Evolutionary conservation across 2,329 filamentous ascomycete species (phyloP).

Genomic region (Aspergillus ustus): DNA sequence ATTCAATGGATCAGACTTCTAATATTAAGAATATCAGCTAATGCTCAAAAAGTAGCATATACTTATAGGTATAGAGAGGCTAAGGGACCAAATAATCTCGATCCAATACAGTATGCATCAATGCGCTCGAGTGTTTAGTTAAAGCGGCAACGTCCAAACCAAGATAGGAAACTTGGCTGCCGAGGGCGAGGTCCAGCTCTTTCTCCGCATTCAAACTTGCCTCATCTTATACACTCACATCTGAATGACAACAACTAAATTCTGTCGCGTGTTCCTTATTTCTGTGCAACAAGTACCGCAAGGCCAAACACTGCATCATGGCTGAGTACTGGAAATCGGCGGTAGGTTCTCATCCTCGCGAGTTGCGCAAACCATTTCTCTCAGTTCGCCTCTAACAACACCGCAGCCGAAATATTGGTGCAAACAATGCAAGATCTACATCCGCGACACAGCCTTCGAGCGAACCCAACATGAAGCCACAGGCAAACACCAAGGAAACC

Average conservation of each 20-base stretch:
- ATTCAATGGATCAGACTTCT: no score
- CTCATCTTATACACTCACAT: background rate
- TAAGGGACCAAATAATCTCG: background rate
- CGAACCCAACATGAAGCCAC: slow-evolving; percentile 88
- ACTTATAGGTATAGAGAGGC: no score
- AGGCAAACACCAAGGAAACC: slow-evolving; percentile 77
- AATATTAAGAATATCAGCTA: no score
- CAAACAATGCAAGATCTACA: slow-evolving; percentile 90
- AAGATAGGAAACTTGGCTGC: background rate
- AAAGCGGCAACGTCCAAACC: background rate
- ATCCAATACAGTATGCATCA: background rate
- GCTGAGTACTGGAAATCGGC: slow-evolving; percentile 99
- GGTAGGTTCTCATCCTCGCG: slow-evolving; percentile 44
- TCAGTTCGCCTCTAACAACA: slow-evolving; percentile 25
- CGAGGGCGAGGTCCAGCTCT: background rate
- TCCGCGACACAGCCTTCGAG: slow-evolving; percentile 91
- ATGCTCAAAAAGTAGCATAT: no score
- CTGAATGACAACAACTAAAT: background rate
- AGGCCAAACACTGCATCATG: slow-evolving; percentile 58
- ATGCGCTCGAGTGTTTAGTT: background rate
- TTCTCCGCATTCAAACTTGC: background rate
- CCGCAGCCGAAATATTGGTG: slow-evolving; percentile 87
- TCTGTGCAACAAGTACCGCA: background rate
- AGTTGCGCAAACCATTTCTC: background rate
- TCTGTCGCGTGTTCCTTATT: background rate